Evolutionary conservation across 1,139 yeast genomes (phyloP), one percentile per base, ranked within the genome.

Genomic region (Arxiozyma heterogenica): DNA sequence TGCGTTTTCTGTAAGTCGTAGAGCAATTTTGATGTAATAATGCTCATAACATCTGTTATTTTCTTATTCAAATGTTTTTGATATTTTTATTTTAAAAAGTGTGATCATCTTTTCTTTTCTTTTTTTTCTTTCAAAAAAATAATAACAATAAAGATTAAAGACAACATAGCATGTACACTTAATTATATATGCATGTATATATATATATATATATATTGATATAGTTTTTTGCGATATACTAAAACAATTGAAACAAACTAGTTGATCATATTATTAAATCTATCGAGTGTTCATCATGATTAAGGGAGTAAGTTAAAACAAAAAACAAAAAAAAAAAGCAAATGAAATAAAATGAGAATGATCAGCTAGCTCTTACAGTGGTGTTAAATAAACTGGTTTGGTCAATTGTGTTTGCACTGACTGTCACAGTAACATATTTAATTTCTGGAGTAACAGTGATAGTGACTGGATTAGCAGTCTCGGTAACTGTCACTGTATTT

Each of bases 381-480:
- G 46, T 9, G 18, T 44, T 57, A 22, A 54, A 55, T 21, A 62
- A 58, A 21, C 58, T 54, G 42, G 51, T 55, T 51, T 56, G 54
- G n/a, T 12, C 8, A 12, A 34, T 8, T 17, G 62, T 58, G 9
- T 53, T 47, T 44, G 54, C 56, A 21, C 44, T 54, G 30, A 51
- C 51, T 9, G 64, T 58, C 27, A 61, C 61, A 12, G 65, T 61
- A 27, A 60, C 60, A 15, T 57, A 59, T 50, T 59, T 54, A 3
- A 47, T 9, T n/a, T 41, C 34, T 12, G 52, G 45, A 27, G 50
- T 27, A 1, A 23, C 44, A 17, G 50, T 41, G 1, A 43, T n/a
- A 15, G 54, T 51, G 20, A 55, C 54, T 34, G 61, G 61, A 20
- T 51, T 53, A 41, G 58, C n/a, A 22, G 48, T 23, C 27, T 43